These are phyloP conservation scores for Sporothrix humicola DNA, from an alignment of 2,329 filamentous ascomycete species.

Conservation along the genomic window DNA sequence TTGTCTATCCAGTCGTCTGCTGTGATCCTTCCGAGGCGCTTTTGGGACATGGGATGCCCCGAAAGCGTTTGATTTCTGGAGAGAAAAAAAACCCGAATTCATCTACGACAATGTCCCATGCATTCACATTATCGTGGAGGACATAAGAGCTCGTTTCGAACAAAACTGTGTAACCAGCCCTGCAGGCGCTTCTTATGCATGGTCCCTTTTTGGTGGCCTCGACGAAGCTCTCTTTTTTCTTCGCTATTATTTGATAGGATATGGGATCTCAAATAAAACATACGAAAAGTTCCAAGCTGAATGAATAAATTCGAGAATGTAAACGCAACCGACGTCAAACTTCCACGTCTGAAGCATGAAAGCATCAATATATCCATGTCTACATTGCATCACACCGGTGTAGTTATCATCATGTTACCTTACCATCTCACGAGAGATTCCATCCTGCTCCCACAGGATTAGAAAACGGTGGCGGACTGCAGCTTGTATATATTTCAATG, in stretches of 20 bases:
- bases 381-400: too few relatives aligned
- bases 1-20: not conserved
- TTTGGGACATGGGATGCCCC: not conserved
- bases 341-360: too few relatives aligned
- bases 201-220: not conserved
- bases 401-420: too few relatives aligned
- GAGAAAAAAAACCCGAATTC: not conserved
- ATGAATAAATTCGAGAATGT: not conserved
- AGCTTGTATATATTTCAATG: not conserved
- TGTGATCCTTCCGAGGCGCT: not conserved
- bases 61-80: too few relatives aligned
- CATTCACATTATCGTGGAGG: not conserved
- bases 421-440: too few relatives aligned
- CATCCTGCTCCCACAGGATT: too few relatives aligned
- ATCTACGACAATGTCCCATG: not conserved
- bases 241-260: constrained; percentile 14
- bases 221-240: not conserved
- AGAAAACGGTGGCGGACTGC: too few relatives aligned
- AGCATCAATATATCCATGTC: too few relatives aligned
- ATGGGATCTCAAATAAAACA: not conserved
- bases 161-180: not conserved
- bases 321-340: not conserved
- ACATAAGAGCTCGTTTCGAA: not conserved
- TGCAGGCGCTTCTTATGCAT: not conserved
- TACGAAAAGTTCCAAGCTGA: not conserved